A percentile compares a stretch with the other conserved stretches of the same genome.
phyloP scores from a whole-genome alignment of 306 rosid genomes.

The Dicorynia guianensis region DNA sequence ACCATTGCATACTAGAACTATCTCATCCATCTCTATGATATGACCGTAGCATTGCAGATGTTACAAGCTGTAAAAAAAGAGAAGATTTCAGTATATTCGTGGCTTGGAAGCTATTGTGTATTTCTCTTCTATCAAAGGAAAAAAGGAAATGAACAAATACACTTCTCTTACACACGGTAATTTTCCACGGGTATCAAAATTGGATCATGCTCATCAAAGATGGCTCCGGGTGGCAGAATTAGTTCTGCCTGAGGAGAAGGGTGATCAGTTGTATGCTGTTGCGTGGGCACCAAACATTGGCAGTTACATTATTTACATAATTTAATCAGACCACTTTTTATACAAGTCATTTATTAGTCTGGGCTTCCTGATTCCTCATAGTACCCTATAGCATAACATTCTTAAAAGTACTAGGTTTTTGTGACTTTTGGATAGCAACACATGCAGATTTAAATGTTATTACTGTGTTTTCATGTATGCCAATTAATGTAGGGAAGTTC shows the following conservation, averaged over 20 bases:
- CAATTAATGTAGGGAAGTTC: slow-evolving; percentile 18
- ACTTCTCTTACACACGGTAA: not conserved
- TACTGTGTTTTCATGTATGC: slow-evolving; percentile 15
- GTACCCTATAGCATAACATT: not conserved
- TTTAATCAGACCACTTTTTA: not conserved
- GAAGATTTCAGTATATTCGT: slow-evolving; percentile 11
- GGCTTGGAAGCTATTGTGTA: not conserved
- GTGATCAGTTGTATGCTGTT: slow-evolving; percentile 74
- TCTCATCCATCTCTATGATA: slow-evolving; percentile 21
- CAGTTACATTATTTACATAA: slow-evolving; percentile 58
- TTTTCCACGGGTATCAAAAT: slow-evolving; percentile 81
- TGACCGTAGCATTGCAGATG: slow-evolving; percentile 26
- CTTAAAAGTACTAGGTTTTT: slow-evolving; percentile 27
- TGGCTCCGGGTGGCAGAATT: slow-evolving; percentile 98
- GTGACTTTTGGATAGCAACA: not conserved
- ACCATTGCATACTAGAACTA: slow-evolving; percentile 1
- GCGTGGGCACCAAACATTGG: slow-evolving; percentile 98
- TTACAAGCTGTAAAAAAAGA: slow-evolving; percentile 21
- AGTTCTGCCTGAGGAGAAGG: slow-evolving; percentile 69
- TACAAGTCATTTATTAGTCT: slow-evolving; percentile 4
- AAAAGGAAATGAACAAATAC: not conserved
- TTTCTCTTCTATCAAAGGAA: slow-evolving; percentile 7
- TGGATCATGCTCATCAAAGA: slow-evolving; percentile 95
- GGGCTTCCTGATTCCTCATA: not conserved
- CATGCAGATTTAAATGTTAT: not conserved